Evolutionary conservation across 148 eudicot genomes (phyloP).

Genomic region (Arbutus unedo): DNA sequence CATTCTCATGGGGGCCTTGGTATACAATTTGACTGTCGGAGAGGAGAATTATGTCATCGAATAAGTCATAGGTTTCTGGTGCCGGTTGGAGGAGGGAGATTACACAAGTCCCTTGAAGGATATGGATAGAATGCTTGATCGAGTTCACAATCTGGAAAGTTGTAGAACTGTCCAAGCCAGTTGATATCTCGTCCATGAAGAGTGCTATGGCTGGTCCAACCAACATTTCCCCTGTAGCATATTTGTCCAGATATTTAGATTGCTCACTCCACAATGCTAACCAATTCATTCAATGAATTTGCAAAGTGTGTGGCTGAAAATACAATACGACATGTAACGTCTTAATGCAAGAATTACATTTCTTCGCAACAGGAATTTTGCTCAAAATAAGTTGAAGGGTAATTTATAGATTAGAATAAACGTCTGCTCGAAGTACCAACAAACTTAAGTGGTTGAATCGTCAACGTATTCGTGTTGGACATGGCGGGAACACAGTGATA

Average conservation of each 20-base stretch:
- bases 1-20: conserved; percentile 19
- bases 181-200: conserved; percentile 29
- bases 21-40: conserved; percentile 25
- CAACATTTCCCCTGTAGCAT: conserved; percentile 23
- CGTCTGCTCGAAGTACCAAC: too few species aligned
- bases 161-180: conserved; percentile 26
- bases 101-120: conserved; percentile 17
- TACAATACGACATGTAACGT: background rate
- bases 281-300: background rate
- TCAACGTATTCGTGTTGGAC: too few species aligned
- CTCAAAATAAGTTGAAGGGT: background rate
- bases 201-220: conserved; percentile 29
- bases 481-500: too few species aligned
- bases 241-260: background rate
- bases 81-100: conserved; percentile 29
- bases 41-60: conserved; percentile 26
- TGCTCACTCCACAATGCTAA: background rate
- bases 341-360: background rate
- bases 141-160: conserved; percentile 25
- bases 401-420: background rate
- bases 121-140: conserved; percentile 15
- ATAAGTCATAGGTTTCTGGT: conserved; percentile 26
- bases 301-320: background rate
- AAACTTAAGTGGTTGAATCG: too few species aligned
- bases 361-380: background rate